Base-by-base conservation (phyloP, 805 yeast genomes). In the Saccharomycopsis javanensis region DNA sequence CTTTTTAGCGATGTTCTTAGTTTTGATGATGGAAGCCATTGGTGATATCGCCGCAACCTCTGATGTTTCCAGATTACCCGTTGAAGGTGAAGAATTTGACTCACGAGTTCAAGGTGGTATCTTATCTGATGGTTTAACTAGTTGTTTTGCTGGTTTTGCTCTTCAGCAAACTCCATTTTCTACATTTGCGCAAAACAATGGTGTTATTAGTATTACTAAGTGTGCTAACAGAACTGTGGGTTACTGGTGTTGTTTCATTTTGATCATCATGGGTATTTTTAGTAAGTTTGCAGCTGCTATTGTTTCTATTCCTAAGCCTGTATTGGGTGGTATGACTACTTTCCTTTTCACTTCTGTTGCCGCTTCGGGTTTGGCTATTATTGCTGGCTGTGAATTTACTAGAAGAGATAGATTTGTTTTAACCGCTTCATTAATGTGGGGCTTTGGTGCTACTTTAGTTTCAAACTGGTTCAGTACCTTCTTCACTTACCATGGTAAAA, bases 11-110 rank as follows among this genome's bases (percentile, higher is more conserved):
- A 85, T 89, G 51, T 90, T 82, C 68, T 75, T 90, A 33, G 88
- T 85, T 28, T 72, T 87, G 64, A 85, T 88, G 81, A 88, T 89
- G 89, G 97, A 91, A 74, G 86, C 96, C 56, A 88, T 90, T 67
- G 97, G 97, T 69, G 97, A 90, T 70, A 85, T 90, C 67, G 88
- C 96, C 33, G 97, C 97, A 35, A 88, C 96, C 48, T 85, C 88
- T 58, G 97, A 90, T 70, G 97, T 91, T 20, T 87, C 96, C 7
- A 76, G 96, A 64, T 73, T 85, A 61, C 89, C 85, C 60, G 90
- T 88, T 58, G 91, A 86, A 67, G 97, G 97, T 62, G 82, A 80
- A 50, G 64, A 77, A 18, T 90, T 85, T 68, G 96, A 90, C 64
- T 80, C 91, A 16, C 77, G 97, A 70, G 78, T 91, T 63, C 97